Conservation (phyloP, 306 rosid genomes). For the Pueraria montana region DNA sequence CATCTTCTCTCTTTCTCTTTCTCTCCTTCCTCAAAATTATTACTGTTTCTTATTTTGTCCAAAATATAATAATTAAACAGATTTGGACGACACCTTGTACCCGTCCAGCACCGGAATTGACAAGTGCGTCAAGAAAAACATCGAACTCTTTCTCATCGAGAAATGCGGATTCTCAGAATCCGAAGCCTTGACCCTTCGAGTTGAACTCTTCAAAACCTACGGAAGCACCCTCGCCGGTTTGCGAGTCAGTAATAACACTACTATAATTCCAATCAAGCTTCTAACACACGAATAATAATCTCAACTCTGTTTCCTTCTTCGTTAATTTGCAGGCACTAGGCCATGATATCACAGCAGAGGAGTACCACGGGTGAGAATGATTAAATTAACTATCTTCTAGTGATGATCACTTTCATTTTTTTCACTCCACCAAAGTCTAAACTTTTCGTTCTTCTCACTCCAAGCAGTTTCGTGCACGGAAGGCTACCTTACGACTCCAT, state of each 20-base stretch:
- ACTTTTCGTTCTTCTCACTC: background rate
- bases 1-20: background rate
- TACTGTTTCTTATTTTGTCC: background rate
- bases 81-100: conserved; percentile 91
- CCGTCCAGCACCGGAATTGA: conserved; percentile 69
- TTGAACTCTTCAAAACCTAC: conserved; percentile 80
- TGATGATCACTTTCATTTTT: too few relatives aligned
- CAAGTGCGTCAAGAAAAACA: conserved; percentile 70
- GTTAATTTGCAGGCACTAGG: conserved; percentile 69
- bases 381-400: background rate
- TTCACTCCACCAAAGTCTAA: background rate
- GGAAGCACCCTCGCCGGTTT: conserved; percentile 97
- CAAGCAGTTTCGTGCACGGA: conserved; percentile 87
- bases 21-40: background rate
- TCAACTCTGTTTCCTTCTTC: background rate
- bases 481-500: conserved; percentile 82
- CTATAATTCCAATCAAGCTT: background rate
- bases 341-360: conserved; percentile 73
- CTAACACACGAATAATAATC: background rate
- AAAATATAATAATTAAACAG: conserved; percentile 49
- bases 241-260: conserved; percentile 61
- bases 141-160: conserved; percentile 75
- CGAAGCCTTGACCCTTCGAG: conserved; percentile 71
- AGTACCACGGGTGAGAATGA: conserved; percentile 71
- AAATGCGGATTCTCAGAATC: conserved; percentile 73